Percentiles rank a stretch among this genome's conserved stretches.
Evolutionary conservation across 495 filamentous ascomycete genomes (phyloP).

Genomic region (Pseudomonodictys pantanalensis): DNA sequence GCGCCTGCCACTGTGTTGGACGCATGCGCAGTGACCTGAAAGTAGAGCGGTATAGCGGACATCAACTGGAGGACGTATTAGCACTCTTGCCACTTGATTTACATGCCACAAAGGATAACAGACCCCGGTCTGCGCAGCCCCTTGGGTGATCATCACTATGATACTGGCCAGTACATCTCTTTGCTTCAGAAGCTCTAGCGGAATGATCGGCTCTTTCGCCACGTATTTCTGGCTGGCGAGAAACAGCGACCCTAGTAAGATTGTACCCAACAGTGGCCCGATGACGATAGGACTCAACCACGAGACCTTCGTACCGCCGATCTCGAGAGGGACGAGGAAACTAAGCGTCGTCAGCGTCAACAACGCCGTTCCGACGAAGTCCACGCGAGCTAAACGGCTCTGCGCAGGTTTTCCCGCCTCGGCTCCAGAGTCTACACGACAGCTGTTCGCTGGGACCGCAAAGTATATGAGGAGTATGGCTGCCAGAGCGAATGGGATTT

Average conservation of each 20-base stretch:
- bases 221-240: conserved; percentile 51
- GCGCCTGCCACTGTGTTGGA: conserved; percentile 58
- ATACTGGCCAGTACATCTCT: conserved; percentile 57
- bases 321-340: conserved; percentile 56
- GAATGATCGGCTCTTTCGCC: conserved; percentile 60
- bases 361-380: conserved; percentile 56
- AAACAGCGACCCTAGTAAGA: conserved; percentile 42
- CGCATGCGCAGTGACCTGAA: conserved; percentile 58
- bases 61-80: conserved; percentile 41
- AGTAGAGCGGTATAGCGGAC: conserved; percentile 65
- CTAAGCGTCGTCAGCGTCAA: conserved; percentile 50
- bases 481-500: conserved; percentile 53
- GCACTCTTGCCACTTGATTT: too few relatives aligned
- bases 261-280: conserved; percentile 34
- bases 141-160: conserved; percentile 52
- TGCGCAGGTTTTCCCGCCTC: neutral
- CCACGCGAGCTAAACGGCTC: conserved; percentile 46
- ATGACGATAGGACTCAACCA: conserved; percentile 53
- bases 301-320: conserved; percentile 55
- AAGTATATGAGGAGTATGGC: conserved; percentile 54
- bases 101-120: conserved; percentile 38
- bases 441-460: conserved; percentile 40
- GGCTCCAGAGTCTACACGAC: neutral
- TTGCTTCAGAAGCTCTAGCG: conserved; percentile 54
- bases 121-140: conserved; percentile 56